Conservation (phyloP, 257 asterid genomes). For the Forsythia viridissima region DNA sequence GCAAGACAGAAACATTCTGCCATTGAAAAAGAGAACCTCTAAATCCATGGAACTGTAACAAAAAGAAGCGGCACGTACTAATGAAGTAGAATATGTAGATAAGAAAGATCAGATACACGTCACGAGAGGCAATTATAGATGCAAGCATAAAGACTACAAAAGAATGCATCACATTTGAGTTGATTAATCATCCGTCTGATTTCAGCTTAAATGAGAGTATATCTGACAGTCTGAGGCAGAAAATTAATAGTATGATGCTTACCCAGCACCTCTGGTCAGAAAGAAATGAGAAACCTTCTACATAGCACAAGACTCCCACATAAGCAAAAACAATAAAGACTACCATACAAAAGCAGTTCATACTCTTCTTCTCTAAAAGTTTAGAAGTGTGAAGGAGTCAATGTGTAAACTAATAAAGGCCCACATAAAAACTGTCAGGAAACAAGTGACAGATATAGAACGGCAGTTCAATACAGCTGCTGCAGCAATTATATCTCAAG, state of each 20-base stretch:
- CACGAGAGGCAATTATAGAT: neutral
- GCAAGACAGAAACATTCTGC: neutral
- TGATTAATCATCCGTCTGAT: neutral
- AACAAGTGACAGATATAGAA: constrained; percentile 4
- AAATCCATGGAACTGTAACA: neutral
- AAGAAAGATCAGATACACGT: neutral
- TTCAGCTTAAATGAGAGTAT: neutral
- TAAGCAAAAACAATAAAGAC: constrained; percentile 4
- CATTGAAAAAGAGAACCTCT: neutral
- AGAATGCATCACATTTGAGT: neutral
- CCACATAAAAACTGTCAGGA: neutral
- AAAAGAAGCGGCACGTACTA: neutral
- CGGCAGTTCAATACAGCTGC: neutral
- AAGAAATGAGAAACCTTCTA: neutral
- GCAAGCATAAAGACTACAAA: neutral
- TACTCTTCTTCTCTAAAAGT: constrained; percentile 6
- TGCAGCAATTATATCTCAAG: constrained; percentile 12
- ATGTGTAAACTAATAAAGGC: neutral
- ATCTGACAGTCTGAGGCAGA: neutral
- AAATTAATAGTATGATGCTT: neutral
- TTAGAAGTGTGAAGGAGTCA: constrained; percentile 16
- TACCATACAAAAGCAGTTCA: neutral
- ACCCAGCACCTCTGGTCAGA: neutral
- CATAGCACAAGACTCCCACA: neutral
- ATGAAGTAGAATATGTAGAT: neutral